phyloP scores from a whole-genome alignment of 345 rosid genomes.

The Syzygium grande region DNA sequence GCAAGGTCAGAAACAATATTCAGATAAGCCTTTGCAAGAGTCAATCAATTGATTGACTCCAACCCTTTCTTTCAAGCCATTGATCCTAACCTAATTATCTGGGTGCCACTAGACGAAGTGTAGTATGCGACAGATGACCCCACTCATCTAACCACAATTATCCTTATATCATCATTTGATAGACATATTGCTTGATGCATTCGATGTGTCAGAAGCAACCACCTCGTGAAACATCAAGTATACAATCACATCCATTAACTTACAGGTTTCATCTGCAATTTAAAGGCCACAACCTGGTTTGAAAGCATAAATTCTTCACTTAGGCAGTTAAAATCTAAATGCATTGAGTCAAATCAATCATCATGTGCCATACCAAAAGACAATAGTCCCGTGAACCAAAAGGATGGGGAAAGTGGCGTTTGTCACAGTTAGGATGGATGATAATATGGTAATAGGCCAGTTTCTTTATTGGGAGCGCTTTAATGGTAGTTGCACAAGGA shows the following conservation, averaged over 20 bases:
- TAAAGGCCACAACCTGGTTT: neutral
- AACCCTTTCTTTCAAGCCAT: neutral
- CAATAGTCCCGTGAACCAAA: neutral
- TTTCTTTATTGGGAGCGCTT: neutral
- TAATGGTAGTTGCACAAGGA: neutral
- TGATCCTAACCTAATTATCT: neutral
- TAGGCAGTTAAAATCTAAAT: neutral
- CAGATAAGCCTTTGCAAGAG: neutral
- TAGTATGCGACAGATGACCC: neutral
- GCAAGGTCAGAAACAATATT: neutral
- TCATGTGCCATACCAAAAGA: neutral
- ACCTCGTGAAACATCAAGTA: neutral
- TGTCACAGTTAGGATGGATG: neutral
- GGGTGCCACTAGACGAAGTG: neutral
- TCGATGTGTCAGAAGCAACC: neutral
- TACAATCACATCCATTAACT: neutral
- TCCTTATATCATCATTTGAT: neutral
- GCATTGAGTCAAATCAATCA: neutral
- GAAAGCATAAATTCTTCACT: neutral
- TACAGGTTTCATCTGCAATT: neutral
- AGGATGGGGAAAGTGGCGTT: neutral
- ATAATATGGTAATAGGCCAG: neutral
- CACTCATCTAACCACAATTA: neutral
- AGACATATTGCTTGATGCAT: neutral
- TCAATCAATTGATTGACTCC: neutral